Evolutionary conservation across 2,329 filamentous ascomycete species (phyloP).

Genomic region (Cercospora sp.): DNA sequence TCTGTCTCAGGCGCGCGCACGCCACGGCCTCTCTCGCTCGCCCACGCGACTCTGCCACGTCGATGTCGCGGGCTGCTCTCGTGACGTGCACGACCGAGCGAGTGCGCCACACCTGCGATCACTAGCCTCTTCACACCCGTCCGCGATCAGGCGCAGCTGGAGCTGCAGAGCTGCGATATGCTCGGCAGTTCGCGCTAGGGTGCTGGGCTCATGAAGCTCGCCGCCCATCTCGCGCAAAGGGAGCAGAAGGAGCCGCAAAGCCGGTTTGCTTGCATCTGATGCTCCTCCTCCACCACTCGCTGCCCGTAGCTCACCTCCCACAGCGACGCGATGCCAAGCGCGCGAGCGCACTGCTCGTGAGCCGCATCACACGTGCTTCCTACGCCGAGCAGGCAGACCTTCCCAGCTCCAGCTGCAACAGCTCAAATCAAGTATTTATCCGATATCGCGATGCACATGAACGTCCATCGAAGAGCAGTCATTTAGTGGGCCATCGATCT

Average conservation of each 20-base stretch:
- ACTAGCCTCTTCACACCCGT: constrained; percentile 5
- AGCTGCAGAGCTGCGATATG: neutral
- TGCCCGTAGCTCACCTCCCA: neutral
- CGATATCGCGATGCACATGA: neutral
- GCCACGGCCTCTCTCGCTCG: neutral
- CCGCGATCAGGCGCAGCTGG: neutral
- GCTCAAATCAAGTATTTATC: neutral
- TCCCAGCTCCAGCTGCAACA: constrained; percentile 12
- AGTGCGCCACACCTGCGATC: constrained; percentile 5
- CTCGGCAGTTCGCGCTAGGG: constrained; percentile 8
- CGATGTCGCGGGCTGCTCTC: constrained; percentile 4
- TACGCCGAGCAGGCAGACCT: neutral
- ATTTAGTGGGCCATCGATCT: neutral
- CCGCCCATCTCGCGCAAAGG: neutral
- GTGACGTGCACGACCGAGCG: neutral
- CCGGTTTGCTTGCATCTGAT: constrained; percentile 6
- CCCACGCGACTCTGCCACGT: constrained; percentile 11
- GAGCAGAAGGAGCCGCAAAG: constrained; percentile 4
- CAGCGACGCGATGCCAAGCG: neutral
- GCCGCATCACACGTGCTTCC: neutral
- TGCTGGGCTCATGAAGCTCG: neutral
- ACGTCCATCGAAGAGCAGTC: neutral
- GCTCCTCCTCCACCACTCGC: neutral
- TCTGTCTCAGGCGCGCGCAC: neutral
- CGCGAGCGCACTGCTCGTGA: too few relatives aligned